These are phyloP conservation scores for Aphanomyces cochlioides DNA, from an alignment of 352 stramenopile species.

Conservation along the genomic window DNA sequence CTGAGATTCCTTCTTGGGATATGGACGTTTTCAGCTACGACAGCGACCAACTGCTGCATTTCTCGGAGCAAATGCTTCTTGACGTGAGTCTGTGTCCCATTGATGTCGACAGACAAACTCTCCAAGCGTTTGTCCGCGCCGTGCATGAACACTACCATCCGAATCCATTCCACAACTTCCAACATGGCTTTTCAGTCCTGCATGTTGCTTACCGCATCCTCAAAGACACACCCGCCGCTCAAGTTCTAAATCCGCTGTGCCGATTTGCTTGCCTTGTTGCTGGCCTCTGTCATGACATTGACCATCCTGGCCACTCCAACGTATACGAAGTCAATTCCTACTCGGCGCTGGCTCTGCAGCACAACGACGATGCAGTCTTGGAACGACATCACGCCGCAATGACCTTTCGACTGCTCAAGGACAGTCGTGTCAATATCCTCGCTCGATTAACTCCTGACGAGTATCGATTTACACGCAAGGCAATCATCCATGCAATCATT, in stretches of 20 bases:
- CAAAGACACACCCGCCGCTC: constrained; percentile 52
- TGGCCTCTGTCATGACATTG: constrained; percentile 87
- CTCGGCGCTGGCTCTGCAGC: constrained; percentile 75
- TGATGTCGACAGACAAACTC: constrained; percentile 46
- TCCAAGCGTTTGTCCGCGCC: constrained; percentile 77
- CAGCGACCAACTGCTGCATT: constrained; percentile 43
- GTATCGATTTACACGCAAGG: constrained; percentile 78
- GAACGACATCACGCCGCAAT: constrained; percentile 86
- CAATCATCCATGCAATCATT: constrained; percentile 85
- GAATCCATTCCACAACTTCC: constrained; percentile 90
- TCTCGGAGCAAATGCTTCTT: constrained; percentile 73
- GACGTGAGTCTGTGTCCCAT: constrained; percentile 69
- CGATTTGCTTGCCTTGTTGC: constrained; percentile 81
- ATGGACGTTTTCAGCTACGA: constrained; percentile 78
- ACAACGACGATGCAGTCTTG: constrained; percentile 87
- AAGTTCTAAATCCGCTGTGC: constrained; percentile 78
- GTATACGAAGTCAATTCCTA: constrained; percentile 80
- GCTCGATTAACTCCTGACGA: constrained; percentile 63
- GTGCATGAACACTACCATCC: constrained; percentile 83
- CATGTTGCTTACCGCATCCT: constrained; percentile 83
- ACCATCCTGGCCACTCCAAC: constrained; percentile 89
- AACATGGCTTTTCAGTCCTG: constrained; percentile 85
- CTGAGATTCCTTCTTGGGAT: constrained; percentile 44
- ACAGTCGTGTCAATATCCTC: constrained; percentile 85
- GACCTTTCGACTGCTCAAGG: constrained; percentile 80